Percentiles rank a stretch among this genome's conserved stretches.
These are phyloP conservation scores for Trametes sanguinea DNA, from an alignment of 768 basidiomycete genomes.

Conservation along the genomic window DNA sequence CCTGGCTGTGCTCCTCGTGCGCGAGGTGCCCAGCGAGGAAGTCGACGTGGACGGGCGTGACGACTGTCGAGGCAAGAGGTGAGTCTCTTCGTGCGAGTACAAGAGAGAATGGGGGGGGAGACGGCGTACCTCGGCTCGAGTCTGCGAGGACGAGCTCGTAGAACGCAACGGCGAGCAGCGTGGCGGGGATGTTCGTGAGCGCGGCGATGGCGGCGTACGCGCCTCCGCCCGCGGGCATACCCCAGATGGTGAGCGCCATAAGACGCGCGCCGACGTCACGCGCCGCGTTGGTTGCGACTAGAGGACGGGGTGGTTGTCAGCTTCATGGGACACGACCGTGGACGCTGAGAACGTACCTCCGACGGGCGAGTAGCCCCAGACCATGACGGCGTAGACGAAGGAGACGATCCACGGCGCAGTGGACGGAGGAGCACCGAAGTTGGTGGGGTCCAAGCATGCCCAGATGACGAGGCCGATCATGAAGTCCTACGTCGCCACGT, in stretches of 20 bases:
- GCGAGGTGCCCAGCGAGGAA: slow-evolving; percentile 26
- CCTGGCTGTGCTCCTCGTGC: slow-evolving; percentile 28
- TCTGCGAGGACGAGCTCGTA: slow-evolving; percentile 62
- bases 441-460: slow-evolving; percentile 60
- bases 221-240: slow-evolving; percentile 51
- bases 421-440: slow-evolving; percentile 53
- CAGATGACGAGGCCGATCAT: slow-evolving; percentile 55
- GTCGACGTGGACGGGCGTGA: slow-evolving; percentile 26
- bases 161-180: slow-evolving; percentile 49
- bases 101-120: neutral
- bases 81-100: neutral
- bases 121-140: slow-evolving; percentile 53
- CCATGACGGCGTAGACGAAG: slow-evolving; percentile 55
- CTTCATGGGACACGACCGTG: neutral
- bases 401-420: slow-evolving; percentile 53
- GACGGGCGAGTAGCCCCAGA: slow-evolving; percentile 62
- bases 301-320: neutral
- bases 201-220: slow-evolving; percentile 63
- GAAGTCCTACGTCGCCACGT: slow-evolving; percentile 33
- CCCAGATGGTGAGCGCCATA: slow-evolving; percentile 63
- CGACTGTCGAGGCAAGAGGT: slow-evolving; percentile 15
- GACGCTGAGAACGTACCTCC: slow-evolving; percentile 34
- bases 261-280: slow-evolving; percentile 68
- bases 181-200: slow-evolving; percentile 67
- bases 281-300: slow-evolving; percentile 60